Conservation (phyloP, 1,284 basidiomycete species). For the Boletus chippewaensis region DNA sequence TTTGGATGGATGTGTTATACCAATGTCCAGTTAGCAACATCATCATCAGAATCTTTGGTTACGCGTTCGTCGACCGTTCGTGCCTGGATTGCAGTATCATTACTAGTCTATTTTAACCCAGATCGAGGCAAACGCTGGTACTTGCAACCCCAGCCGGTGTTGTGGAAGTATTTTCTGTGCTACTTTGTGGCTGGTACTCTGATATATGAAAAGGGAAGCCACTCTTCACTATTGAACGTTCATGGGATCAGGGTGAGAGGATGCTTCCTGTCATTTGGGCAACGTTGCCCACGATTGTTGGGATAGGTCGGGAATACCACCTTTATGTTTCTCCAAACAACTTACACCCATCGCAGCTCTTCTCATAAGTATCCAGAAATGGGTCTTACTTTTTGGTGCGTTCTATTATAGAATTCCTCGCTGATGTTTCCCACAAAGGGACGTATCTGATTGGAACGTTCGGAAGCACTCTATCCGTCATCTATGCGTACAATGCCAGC, state of each 20-base stretch:
- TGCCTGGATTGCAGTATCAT: not conserved
- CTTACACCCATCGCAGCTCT: not conserved
- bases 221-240: not conserved
- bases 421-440: constrained; percentile 27
- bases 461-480: constrained; percentile 49
- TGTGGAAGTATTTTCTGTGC: constrained; percentile 42
- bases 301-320: not conserved
- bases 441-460: constrained; percentile 53
- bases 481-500: constrained; percentile 61
- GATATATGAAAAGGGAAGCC: constrained; percentile 41
- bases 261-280: not conserved
- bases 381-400: constrained; percentile 50
- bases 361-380: constrained; percentile 47
- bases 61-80: constrained; percentile 38
- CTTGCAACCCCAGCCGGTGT: constrained; percentile 51
- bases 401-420: not conserved
- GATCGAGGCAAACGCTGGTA: constrained; percentile 34
- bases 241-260: too few relatives aligned
- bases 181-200: constrained; percentile 57
- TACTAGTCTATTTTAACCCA: not conserved
- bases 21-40: constrained; percentile 46
- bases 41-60: constrained; percentile 56
- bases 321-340: not conserved
- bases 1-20: not conserved
- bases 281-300: not conserved